These are phyloP conservation scores for Daldinia sp. DNA, from an alignment of 2,329 filamentous ascomycete species.

Conservation along the genomic window DNA sequence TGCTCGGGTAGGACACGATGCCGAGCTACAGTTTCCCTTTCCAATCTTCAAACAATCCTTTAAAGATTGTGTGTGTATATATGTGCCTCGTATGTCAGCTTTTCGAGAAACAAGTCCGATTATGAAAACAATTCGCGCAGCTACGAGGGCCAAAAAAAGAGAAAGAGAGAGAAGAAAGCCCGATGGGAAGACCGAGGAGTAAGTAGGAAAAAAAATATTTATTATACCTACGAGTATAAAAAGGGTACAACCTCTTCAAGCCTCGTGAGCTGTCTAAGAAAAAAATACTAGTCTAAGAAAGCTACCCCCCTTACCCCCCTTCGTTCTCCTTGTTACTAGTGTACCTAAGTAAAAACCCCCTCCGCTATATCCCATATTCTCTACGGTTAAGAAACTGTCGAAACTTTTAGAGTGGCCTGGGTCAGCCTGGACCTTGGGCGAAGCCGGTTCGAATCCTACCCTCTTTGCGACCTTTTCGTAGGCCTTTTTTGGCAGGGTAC, in stretches of 20 bases:
- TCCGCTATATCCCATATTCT: slow-evolving; percentile 4
- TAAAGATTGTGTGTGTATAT: background rate
- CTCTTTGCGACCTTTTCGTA: too few relatives aligned
- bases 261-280: slow-evolving; percentile 19
- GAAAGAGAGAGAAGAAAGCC: slow-evolving; percentile 6
- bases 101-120: slow-evolving; percentile 1
- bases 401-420: slow-evolving; percentile 22
- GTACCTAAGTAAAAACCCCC: too few relatives aligned
- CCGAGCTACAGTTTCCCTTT: background rate
- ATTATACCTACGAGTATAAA: slow-evolving; percentile 11
- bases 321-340: background rate
- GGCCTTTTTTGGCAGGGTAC: too few relatives aligned
- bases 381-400: slow-evolving; percentile 5
- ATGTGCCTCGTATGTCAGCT: too few relatives aligned
- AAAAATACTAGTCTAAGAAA: background rate
- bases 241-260: background rate
- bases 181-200: slow-evolving; percentile 4
- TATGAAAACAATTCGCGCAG: slow-evolving; percentile 27
- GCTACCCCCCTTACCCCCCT: slow-evolving; percentile 8
- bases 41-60: background rate
- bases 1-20: slow-evolving; percentile 17
- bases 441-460: slow-evolving; percentile 32
- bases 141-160: too few relatives aligned
- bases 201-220: slow-evolving; percentile 5
- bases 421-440: slow-evolving; percentile 22